Percentiles rank a stretch among this genome's conserved stretches.
These are phyloP conservation scores for Theileria equi DNA, from an alignment of 169 alveolate genomes.

Conservation along the genomic window DNA sequence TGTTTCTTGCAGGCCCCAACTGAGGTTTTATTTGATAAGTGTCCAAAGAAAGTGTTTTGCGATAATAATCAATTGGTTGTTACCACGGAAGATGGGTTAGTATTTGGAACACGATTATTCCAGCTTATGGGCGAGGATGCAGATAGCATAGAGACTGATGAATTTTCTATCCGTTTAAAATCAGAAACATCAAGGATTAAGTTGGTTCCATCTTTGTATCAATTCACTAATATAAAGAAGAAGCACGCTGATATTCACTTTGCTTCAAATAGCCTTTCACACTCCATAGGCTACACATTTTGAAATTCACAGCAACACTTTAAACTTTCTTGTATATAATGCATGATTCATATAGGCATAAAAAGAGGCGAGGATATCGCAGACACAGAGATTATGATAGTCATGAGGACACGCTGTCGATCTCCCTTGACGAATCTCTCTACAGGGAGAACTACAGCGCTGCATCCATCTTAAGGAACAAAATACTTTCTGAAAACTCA, in stretches of 20 bases:
- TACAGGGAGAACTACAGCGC: conserved; percentile 36
- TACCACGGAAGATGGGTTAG: conserved; percentile 17
- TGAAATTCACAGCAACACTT: background rate
- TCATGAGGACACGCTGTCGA: background rate
- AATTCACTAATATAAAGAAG: conserved; percentile 28
- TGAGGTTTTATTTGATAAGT: conserved; percentile 10
- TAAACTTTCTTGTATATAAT: background rate
- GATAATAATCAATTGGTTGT: conserved; percentile 53
- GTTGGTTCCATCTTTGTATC: conserved; percentile 56
- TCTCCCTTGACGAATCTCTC: conserved; percentile 27
- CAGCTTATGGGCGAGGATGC: conserved; percentile 11
- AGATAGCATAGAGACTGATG: conserved; percentile 33
- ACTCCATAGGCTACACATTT: conserved; percentile 48
- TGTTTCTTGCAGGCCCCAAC: conserved; percentile 25
- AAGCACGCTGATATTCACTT: conserved; percentile 13
- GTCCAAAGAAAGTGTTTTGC: conserved; percentile 19
- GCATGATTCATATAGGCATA: background rate
- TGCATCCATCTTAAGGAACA: conserved; percentile 7
- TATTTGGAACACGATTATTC: conserved; percentile 31
- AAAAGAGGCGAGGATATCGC: background rate
- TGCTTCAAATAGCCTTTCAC: conserved; percentile 48
- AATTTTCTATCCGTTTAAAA: conserved; percentile 25
- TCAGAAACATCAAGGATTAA: conserved; percentile 12
- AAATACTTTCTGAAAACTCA: conserved; percentile 2
- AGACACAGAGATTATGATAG: background rate